Conservation (phyloP, 2,329 filamentous ascomycete species). For the Colletotrichum tanaceti region DNA sequence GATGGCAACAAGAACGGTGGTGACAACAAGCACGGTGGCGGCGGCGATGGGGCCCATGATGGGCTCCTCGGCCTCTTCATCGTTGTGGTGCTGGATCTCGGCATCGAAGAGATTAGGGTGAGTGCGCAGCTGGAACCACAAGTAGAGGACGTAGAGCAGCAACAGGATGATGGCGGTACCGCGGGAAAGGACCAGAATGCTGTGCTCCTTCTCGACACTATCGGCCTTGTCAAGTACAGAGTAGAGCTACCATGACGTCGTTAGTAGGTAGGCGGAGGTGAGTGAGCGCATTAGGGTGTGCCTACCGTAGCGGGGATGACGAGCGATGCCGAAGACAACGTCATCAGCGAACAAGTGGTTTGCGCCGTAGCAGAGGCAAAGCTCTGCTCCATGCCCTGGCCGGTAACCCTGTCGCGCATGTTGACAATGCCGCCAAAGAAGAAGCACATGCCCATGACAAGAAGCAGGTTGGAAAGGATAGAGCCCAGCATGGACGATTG, state of each 20-base stretch:
- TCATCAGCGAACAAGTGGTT: slow-evolving; percentile 81
- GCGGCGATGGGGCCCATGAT: slow-evolving; percentile 73
- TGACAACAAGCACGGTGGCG: slow-evolving; percentile 72
- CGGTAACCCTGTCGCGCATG: slow-evolving; percentile 63
- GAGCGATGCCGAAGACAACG: slow-evolving; percentile 79
- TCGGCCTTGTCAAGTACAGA: slow-evolving; percentile 66
- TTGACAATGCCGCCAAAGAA: slow-evolving; percentile 78
- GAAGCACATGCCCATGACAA: slow-evolving; percentile 87
- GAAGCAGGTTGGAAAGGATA: slow-evolving; percentile 92
- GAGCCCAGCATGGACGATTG: slow-evolving; percentile 97
- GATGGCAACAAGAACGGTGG: slow-evolving; percentile 76
- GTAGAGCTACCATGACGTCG: slow-evolving; percentile 64
- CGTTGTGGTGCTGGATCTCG: slow-evolving; percentile 52
- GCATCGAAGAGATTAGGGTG: slow-evolving; percentile 78
- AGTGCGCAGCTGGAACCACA: slow-evolving; percentile 81
- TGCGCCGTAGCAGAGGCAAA: slow-evolving; percentile 84
- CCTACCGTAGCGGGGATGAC: slow-evolving; percentile 79
- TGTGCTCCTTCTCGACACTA: slow-evolving; percentile 58
- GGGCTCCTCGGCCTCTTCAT: slow-evolving; percentile 56
- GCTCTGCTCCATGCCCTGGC: slow-evolving; percentile 71
- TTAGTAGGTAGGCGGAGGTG: slow-evolving; percentile 17
- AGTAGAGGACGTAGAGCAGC: slow-evolving; percentile 79
- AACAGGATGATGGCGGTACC: slow-evolving; percentile 82
- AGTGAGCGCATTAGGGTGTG: slow-evolving; percentile 4
- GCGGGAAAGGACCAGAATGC: slow-evolving; percentile 78